Evolutionary conservation across 805 yeast species (phyloP), one percentile per base, ranked within the genome.

Genomic region (Pichia gijzeniarum): DNA sequence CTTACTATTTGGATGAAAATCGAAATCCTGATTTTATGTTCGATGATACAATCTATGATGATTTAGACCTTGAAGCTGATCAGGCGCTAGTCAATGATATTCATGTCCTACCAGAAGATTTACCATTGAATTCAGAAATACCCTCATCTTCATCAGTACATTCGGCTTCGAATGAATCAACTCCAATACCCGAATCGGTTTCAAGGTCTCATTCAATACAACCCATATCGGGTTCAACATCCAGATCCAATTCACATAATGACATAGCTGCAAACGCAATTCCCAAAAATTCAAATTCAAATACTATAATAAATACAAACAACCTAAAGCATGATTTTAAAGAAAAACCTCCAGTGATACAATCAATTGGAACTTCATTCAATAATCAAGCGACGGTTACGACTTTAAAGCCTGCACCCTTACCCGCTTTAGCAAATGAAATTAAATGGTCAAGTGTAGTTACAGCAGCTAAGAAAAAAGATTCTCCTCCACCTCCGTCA

Each of bases 21-120:
- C 93, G 85, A 65, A 95, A 86, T 46, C 93, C 82, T 7, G 98
- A 93, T 60, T 93, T 90, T 61, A 83, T 91, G 37, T 95, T 89
- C 58, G 96, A 93, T 63, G 97, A 91, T 54, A 89, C 89, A 17
- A 79, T 93, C 52, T 93, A 91, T 65, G 98, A 93, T 55, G 90
- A 82, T 46, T 73, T 93, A 58, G 85, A 82, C 45, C 74, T 90
- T 40, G 80, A 74, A 22, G 58, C 61, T 35, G 81, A 79, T 22
- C 65, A 61, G 38, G 53, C 58, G 4, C 51, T 48, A 54, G 63
- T 49, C 43, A 60, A 52, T 21, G 69, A 63, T 25, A 59, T 60
- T 30, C 62, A 60, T 35, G 58, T 55, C 8, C 38, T 56, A 5
- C 37, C 51, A 32, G 52, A 46, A 16, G 58, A 47, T 33, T 16